Evolutionary conservation across 2,329 filamentous ascomycete genomes (phyloP).

Genomic region (Penicillium fuscoglaucum): DNA sequence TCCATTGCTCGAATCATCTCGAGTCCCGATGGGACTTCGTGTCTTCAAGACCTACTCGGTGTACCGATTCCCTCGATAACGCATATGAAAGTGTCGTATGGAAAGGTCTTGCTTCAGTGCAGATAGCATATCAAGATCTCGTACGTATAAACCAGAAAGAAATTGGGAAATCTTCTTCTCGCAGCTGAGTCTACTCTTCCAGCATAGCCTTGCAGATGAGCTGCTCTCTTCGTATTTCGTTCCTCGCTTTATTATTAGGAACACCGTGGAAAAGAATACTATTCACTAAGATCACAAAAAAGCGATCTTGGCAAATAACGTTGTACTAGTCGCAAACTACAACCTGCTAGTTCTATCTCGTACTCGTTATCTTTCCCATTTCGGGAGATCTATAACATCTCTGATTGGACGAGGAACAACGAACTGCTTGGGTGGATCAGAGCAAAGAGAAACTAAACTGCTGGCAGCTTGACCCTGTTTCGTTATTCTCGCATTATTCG

Average conservation of each 20-base stretch:
- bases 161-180: neutral
- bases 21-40: conserved; percentile 8
- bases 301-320: neutral
- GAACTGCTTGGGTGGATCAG: neutral
- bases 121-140: no score
- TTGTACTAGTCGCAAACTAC: neutral
- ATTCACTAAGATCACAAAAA: neutral
- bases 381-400: neutral
- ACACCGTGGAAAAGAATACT: neutral
- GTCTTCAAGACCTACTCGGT: conserved; percentile 17
- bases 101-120: no score
- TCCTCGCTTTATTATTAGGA: neutral
- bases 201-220: neutral
- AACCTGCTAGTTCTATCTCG: neutral
- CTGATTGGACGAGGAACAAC: neutral
- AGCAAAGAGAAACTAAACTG: neutral
- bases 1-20: conserved; percentile 1
- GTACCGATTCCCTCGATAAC: conserved; percentile 22
- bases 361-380: neutral
- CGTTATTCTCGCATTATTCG: neutral
- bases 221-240: conserved; percentile 2
- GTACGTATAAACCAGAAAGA: no score
- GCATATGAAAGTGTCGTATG: conserved; percentile 4
- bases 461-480: neutral
- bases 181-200: neutral